Base-by-base conservation (phyloP, 2,329 filamentous ascomycete species). In the Aspergillaceae sp. region DNA sequence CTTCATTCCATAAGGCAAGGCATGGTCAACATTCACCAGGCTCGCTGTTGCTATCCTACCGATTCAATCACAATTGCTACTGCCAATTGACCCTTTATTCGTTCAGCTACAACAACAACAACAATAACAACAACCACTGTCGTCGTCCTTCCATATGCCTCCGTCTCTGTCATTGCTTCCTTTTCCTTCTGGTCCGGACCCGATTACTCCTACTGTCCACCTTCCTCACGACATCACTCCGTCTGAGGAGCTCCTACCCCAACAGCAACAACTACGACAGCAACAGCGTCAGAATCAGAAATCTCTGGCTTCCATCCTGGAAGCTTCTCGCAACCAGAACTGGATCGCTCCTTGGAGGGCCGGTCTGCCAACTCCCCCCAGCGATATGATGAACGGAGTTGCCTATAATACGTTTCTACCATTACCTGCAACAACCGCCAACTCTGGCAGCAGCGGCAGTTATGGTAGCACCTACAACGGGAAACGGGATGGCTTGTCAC, bases 351-450 rank as follows among this genome's bases (percentile, higher is more conserved):
- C 65, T 43, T 62, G 65, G 43, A 55, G 64, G 58, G 64, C 64
- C 65, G 67, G 67, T 54, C 55, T 70, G 34, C 66, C 65, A 26
- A 69, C 67, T 28, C 67, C 67, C 47, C 67, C 66, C 34, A 55
- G 53, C 63, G 67, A 70, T 43, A 70, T 70, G 67, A 70, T 70
- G 67, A 65, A 60, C 42, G 64, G 66, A n/a, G 55, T 69, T 41
- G 58, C 66, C 29, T 66, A 66, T 48, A 66, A 63, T 49, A 57
- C 56, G 29, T 50, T 64, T 29, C 55, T 60, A 10, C 42, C 60
- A 40, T 38, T 27, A 28, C 19, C 19, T 26, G 4, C 26, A 27
- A 26, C 36, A 8, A 38, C 36, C 7, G 27, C 19, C 26, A 38
- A 7, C 36, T 19, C 36, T 9, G 3, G 7, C 36, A 38, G 19